Evolutionary conservation across 2,329 filamentous ascomycete species (phyloP), one percentile per base, ranked within the genome.

Genomic region (Aschersonia sp.): DNA sequence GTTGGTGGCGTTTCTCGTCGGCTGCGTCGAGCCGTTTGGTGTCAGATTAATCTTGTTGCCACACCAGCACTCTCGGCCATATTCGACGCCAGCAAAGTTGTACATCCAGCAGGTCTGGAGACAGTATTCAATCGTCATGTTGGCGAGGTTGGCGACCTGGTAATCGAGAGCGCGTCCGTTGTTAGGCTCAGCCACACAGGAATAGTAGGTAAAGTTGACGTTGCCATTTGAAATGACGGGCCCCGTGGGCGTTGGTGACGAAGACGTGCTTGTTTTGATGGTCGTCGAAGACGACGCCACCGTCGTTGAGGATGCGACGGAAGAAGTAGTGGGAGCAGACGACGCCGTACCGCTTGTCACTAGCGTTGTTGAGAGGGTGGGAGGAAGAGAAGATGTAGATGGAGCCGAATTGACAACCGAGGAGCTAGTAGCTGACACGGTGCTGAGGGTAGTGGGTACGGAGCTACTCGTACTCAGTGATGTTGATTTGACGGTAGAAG

Each of bases 11-110:
- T 64, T 64, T 47, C 55, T 57, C 0, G 59, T 62, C 0, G 57
- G 55, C 2, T 47, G 52, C 1, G 52, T 45, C 8, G 50, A 48
- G 5, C 47, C 32, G 49, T 49, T 55, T 0, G 60, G 62, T 5
- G 53, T 53, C 30, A 60, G 54, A 30, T 58, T 56, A 8, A 67
- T 48, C 1, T 46, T 43, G 45, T 65, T 58, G 5, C 62, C 62
- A 41, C 64, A 67, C 58, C 61, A 67, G 30, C 65, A 67, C 29
- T 67, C 64, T 2, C 55, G 56, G 6, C 62, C 62, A 32, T 66
- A 66, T 45, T 67, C 62, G 4, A 66, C 56, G 8, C 64, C 65
- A 1, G 59, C 63, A 30, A 57, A 67, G 6, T 56, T 57, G 47
- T 61, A 66, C 22, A 58, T 51, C 39, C 53, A 56, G 44, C 65